A percentile compares a stretch with the other conserved stretches of the same genome.
Conservation (phyloP, 1,139 yeast species). For the Citeromyces siamensis region DNA sequence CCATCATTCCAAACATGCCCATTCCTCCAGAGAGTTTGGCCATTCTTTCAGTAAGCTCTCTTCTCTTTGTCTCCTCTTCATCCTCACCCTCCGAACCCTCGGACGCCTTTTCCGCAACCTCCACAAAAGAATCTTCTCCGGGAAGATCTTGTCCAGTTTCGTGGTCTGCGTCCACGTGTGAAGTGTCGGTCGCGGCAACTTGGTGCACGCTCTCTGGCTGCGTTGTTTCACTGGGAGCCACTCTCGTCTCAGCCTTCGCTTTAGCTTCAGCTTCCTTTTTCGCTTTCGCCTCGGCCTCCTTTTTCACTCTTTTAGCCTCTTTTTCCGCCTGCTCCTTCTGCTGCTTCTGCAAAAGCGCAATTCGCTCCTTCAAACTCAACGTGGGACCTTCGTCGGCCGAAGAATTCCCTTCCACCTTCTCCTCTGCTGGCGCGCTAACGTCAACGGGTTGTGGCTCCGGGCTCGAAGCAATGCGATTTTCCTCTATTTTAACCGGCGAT, state of each 20-base stretch:
- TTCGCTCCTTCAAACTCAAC: slow-evolving; percentile 76
- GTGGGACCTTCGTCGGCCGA: slow-evolving; percentile 42
- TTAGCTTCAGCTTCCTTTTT: slow-evolving; percentile 15
- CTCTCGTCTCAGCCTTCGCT: neutral
- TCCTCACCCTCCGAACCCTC: slow-evolving; percentile 30
- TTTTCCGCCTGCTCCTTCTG: slow-evolving; percentile 77
- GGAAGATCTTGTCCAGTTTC: slow-evolving; percentile 17
- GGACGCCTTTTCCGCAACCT: slow-evolving; percentile 18
- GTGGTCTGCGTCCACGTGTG: slow-evolving; percentile 22
- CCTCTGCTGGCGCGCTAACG: slow-evolving; percentile 6
- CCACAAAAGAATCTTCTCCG: slow-evolving; percentile 17
- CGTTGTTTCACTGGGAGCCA: neutral
- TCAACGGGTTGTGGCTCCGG: slow-evolving; percentile 3
- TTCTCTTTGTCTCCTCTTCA: slow-evolving; percentile 68
- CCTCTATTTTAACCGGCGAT: neutral
- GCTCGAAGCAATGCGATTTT: slow-evolving; percentile 5
- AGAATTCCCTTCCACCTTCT: slow-evolving; percentile 2
- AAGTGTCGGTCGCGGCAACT: slow-evolving; percentile 33
- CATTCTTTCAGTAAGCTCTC: slow-evolving; percentile 84
- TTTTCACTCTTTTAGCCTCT: slow-evolving; percentile 46
- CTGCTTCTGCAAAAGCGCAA: slow-evolving; percentile 69
- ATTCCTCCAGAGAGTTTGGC: slow-evolving; percentile 91
- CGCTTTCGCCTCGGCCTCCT: slow-evolving; percentile 42
- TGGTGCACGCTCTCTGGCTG: slow-evolving; percentile 5
- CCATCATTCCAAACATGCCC: slow-evolving; percentile 79